A percentile compares a stretch with the other conserved stretches of the same genome.
Evolutionary conservation across 2,329 filamentous ascomycete species (phyloP).

Genomic region (Aspergillus sp.): DNA sequence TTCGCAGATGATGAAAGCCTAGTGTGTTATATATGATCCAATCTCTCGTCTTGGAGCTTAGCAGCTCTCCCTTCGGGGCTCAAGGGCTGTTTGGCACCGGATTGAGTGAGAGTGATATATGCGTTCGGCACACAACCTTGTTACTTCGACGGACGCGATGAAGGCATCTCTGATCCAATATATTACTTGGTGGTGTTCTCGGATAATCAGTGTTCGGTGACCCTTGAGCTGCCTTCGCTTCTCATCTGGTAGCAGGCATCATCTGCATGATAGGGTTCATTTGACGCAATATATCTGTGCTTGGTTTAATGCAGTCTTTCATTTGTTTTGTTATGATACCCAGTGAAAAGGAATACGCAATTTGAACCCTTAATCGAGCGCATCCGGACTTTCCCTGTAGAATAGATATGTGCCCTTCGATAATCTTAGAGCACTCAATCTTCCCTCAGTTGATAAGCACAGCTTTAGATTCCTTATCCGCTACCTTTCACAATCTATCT

Average conservation of each 20-base stretch:
- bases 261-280: conserved; percentile 17
- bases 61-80: conserved; percentile 79
- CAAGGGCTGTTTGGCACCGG: conserved; percentile 75
- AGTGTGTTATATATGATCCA: conserved; percentile 89
- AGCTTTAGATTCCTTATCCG: not conserved
- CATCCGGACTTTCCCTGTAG: not conserved
- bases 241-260: not conserved
- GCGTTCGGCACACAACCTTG: conserved; percentile 99
- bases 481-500: too few species aligned
- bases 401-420: not conserved
- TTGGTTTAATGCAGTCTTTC: not conserved
- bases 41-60: conserved; percentile 63
- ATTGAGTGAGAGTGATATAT: conserved; percentile 82
- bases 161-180: conserved; percentile 86
- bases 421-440: not conserved
- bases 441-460: not conserved
- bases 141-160: conserved; percentile 91
- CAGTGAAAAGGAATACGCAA: not conserved
- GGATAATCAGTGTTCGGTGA: conserved; percentile 3
- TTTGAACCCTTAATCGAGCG: not conserved
- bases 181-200: conserved; percentile 53
- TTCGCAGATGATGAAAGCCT: conserved; percentile 97
- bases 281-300: not conserved
- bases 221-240: conserved; percentile 10
- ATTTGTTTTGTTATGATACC: not conserved